Percentiles rank a stretch among this genome's conserved stretches.
phyloP scores from a whole-genome alignment of 352 stramenopile species.

The Globisporangium acanthophoron region DNA sequence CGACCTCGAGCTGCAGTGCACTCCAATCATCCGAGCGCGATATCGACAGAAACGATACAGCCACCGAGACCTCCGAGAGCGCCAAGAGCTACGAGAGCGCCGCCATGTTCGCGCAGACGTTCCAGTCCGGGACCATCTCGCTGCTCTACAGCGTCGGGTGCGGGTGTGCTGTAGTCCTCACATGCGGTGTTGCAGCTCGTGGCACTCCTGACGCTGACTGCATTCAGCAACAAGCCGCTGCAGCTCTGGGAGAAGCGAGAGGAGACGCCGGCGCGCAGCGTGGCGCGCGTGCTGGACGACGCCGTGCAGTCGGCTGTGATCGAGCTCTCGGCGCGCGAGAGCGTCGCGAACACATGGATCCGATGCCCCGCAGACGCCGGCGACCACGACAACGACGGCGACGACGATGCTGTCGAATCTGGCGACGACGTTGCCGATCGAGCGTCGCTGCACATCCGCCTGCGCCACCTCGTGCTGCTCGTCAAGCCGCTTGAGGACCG shows the following conservation, averaged over 20 bases:
- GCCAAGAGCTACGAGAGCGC: neutral
- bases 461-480: constrained; percentile 41
- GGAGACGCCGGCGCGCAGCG: constrained; percentile 17
- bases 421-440: neutral
- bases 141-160: constrained; percentile 61
- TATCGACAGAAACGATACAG: neutral
- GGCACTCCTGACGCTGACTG: too few species aligned
- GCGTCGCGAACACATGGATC: constrained; percentile 40
- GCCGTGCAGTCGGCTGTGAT: constrained; percentile 55
- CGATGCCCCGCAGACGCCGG: constrained; percentile 24
- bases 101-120: constrained; percentile 42
- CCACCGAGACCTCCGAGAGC: neutral
- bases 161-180: constrained; percentile 7
- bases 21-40: neutral
- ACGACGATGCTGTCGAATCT: neutral
- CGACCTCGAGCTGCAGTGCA: too few species aligned
- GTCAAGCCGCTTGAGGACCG: constrained; percentile 30
- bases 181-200: neutral
- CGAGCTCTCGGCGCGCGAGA: constrained; percentile 27
- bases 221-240: constrained; percentile 36
- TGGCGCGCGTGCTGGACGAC: constrained; percentile 47
- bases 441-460: constrained; percentile 37
- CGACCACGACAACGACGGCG: neutral
- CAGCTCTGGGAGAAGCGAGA: constrained; percentile 58
- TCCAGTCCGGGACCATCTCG: constrained; percentile 50